Conservation (phyloP, 2,329 filamentous ascomycete genomes). For the Gyromitra esculenta region DNA sequence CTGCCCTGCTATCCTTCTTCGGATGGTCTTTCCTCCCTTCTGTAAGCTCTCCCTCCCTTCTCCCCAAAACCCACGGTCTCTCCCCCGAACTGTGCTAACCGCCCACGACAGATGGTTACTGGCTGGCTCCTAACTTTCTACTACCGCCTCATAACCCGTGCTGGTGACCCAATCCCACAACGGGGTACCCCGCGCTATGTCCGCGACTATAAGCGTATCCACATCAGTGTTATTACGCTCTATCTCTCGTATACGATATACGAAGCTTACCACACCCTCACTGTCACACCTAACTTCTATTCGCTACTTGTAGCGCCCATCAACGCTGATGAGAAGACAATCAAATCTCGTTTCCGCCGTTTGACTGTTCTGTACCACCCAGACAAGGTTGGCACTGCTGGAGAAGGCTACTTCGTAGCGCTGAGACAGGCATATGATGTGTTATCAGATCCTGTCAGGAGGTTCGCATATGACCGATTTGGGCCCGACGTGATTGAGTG, state of each 20-base stretch:
- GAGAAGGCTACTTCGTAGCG: constrained; percentile 74
- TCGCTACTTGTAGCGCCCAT: constrained; percentile 76
- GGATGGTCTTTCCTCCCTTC: constrained; percentile 72
- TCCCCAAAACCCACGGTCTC: not conserved
- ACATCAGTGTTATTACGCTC: constrained; percentile 79
- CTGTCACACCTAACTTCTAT: constrained; percentile 79
- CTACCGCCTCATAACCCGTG: constrained; percentile 88
- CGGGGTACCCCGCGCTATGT: constrained; percentile 75
- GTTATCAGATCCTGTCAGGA: constrained; percentile 76
- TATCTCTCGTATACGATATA: constrained; percentile 78
- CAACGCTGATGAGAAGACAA: constrained; percentile 74
- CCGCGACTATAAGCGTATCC: constrained; percentile 81
- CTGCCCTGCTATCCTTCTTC: constrained; percentile 65
- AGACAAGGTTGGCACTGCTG: constrained; percentile 73
- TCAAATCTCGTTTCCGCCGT: constrained; percentile 86
- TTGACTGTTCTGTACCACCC: constrained; percentile 72
- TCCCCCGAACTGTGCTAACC: constrained; percentile 38
- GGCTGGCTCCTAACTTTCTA: constrained; percentile 80
- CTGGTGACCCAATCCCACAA: constrained; percentile 80
- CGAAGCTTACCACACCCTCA: constrained; percentile 86
- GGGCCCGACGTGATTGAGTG: constrained; percentile 76
- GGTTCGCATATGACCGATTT: constrained; percentile 91
- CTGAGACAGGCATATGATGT: constrained; percentile 86
- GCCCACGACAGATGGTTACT: constrained; percentile 73
- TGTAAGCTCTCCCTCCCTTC: constrained; percentile 61